phyloP scores from a whole-genome alignment of 306 rosid genomes.

The Pyrus betulifolia region DNA sequence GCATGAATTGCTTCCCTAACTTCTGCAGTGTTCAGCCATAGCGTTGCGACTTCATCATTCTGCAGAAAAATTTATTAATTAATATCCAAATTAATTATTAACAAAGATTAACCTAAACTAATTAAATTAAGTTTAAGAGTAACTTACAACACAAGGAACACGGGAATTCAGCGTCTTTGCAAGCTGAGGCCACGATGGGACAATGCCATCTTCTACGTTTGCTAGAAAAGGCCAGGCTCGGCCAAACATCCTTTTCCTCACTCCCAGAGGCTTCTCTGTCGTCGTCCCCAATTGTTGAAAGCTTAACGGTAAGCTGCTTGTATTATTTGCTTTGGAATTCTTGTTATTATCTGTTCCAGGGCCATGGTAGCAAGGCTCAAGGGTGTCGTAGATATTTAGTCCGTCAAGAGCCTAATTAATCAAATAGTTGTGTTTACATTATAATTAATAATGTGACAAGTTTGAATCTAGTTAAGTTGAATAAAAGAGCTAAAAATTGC shows the following conservation, averaged over 20 bases:
- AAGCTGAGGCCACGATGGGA: constrained; percentile 60
- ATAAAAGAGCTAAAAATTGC: background rate
- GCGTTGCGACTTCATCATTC: constrained; percentile 57
- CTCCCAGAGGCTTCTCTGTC: constrained; percentile 42
- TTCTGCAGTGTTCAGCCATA: constrained; percentile 48
- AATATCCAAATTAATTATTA: background rate
- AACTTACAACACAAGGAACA: constrained; percentile 38
- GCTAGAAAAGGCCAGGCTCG: constrained; percentile 76
- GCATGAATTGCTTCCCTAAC: constrained; percentile 74
- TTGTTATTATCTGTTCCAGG: background rate
- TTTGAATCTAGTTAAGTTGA: background rate
- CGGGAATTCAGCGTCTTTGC: background rate
- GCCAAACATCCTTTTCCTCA: constrained; percentile 67
- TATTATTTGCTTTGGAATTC: background rate
- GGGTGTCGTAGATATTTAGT: constrained; percentile 52
- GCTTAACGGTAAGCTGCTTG: constrained; percentile 39
- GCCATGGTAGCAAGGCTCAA: constrained; percentile 63
- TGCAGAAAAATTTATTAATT: background rate
- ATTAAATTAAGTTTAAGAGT: background rate
- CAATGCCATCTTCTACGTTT: constrained; percentile 45
- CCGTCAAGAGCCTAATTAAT: constrained; percentile 34
- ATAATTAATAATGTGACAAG: background rate
- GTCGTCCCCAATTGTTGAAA: constrained; percentile 51
- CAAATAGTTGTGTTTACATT: background rate
- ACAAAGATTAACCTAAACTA: background rate